Conservation (phyloP, 805 yeast genomes). For the Huiozyma sinensis region DNA sequence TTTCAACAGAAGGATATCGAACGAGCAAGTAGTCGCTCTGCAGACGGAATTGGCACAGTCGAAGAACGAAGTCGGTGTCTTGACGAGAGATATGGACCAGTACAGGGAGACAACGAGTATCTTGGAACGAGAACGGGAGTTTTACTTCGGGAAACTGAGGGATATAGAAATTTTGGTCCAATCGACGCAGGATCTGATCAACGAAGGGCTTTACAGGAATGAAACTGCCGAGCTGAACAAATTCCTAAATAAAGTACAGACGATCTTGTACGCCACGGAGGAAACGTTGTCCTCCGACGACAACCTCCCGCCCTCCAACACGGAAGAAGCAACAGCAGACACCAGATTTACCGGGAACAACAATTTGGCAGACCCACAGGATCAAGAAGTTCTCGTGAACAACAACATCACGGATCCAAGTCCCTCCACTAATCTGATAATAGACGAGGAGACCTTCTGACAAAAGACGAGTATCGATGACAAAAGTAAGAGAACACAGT, state of each 20-base stretch:
- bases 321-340: not conserved
- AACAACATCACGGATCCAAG: constrained; percentile 5
- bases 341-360: constrained; percentile 6
- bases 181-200: constrained; percentile 44
- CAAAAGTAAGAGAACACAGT: too few relatives aligned
- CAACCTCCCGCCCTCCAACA: not conserved
- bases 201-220: constrained; percentile 30
- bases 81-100: constrained; percentile 41
- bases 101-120: constrained; percentile 50
- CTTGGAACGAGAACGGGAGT: constrained; percentile 73
- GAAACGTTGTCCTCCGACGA: constrained; percentile 47
- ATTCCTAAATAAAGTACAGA: constrained; percentile 53
- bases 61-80: constrained; percentile 28
- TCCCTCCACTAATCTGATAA: constrained; percentile 17
- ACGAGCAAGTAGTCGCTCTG: constrained; percentile 21
- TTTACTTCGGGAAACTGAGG: constrained; percentile 80
- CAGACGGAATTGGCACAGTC: constrained; percentile 41
- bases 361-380: constrained; percentile 16
- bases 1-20: constrained; percentile 13
- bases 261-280: constrained; percentile 67
- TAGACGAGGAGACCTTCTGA: constrained; percentile 28
- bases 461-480: too few relatives aligned
- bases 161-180: constrained; percentile 78
- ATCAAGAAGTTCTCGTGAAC: constrained; percentile 17
- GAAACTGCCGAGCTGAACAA: constrained; percentile 29